phyloP scores from a whole-genome alignment of 805 yeast species.

The Metschnikowia baotianmanensis region DNA sequence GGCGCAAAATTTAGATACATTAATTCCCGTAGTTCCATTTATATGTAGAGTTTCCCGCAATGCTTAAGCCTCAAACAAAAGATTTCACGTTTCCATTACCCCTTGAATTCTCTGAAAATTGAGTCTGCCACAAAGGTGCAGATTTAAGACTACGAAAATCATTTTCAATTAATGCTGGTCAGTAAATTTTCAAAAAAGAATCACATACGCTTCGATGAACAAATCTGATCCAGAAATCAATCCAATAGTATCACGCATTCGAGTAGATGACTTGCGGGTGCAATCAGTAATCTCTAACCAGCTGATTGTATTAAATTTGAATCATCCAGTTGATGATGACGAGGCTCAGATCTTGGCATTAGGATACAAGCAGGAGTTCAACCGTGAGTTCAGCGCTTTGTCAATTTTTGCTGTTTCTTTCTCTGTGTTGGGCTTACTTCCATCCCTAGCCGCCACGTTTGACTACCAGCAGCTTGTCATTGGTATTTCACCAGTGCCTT shows the following conservation, averaged over 20 bases:
- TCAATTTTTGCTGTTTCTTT: constrained; percentile 63
- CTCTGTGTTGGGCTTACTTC: constrained; percentile 61
- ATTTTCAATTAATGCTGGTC: constrained; percentile 2
- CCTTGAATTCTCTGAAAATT: no score
- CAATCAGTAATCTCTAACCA: constrained; percentile 40
- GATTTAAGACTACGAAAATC: background rate
- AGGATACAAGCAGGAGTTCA: constrained; percentile 64
- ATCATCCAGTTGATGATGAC: constrained; percentile 47
- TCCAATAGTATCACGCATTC: constrained; percentile 24
- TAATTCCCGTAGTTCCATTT: no score
- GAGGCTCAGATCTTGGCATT: constrained; percentile 55
- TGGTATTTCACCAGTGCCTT: constrained; percentile 61
- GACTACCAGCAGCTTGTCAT: constrained; percentile 58
- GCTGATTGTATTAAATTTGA: constrained; percentile 41
- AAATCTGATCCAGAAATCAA: constrained; percentile 16
- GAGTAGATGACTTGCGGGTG: constrained; percentile 37
- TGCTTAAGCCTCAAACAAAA: no score
- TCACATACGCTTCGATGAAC: background rate
- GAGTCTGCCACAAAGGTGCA: no score
- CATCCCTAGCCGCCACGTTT: constrained; percentile 63
- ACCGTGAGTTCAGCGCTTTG: constrained; percentile 55
- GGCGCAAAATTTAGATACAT: no score
- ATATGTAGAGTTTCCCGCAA: no score
- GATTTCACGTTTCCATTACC: no score
- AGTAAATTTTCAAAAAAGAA: background rate